Evolutionary conservation across 2,329 filamentous ascomycete genomes (phyloP), one percentile per base, ranked within the genome.

Genomic region (Hypoxylon sp.): DNA sequence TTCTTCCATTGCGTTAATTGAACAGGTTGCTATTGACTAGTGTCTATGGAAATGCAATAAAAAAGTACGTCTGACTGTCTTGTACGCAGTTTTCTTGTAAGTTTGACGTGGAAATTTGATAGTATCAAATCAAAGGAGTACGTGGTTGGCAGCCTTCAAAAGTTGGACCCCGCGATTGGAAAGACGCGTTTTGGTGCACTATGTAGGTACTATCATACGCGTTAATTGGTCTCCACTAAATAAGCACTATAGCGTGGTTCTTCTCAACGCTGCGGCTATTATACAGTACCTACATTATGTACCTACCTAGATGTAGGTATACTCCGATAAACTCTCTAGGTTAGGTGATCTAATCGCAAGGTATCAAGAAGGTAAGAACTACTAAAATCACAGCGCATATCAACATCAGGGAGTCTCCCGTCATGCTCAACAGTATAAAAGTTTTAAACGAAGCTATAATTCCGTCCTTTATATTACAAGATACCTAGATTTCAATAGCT

Each of bases 1-100:
- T 37, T 79, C 75, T 65, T 80, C 79, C 17, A 80, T 78, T 59
- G 31, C 61, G 39, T 2, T 17, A 39, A 46, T 39, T 48, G 3
- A 9, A 19, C 26, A 9, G 8, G 9, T 44, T 14, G 39, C 22
- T 22, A 26, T 42, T 50, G 29, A 13, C 37, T 13, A 13, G 14
- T 22, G 10, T 33, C 46, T 11, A 19, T 2, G 29, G 9, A 11
- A 31, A 31, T 39, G 5, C 6, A 42, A 17, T 44, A 39, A 22
- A 24, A 17, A 19, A 26, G 37, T 31, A 19, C 6, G 24, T 5
- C 17, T 31, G 17, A 3, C 5, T 46, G 3, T 19, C 0, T 10
- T 13, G 8, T 19, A 19, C 11, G 14, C 11, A 6, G 31, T 24
- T 9, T 8, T 33, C 24, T 39, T 3, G 26, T 29, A 33, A 44